phyloP scores from a whole-genome alignment of 1,139 yeast species.

The Yamadazyma buinensis region DNA sequence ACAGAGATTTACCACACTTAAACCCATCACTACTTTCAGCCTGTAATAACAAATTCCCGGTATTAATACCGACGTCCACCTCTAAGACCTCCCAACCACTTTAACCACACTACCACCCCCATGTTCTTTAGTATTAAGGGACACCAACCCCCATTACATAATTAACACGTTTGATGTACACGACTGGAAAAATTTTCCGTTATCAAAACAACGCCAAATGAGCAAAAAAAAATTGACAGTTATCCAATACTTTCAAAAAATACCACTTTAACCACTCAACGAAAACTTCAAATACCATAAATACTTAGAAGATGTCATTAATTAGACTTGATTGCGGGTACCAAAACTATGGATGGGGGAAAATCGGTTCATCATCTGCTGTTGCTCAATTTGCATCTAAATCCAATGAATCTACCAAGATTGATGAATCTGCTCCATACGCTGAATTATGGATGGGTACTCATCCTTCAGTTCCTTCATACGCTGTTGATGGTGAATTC shows the following conservation, averaged over 20 bases:
- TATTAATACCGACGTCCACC: too few species aligned
- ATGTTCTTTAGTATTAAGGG: too few species aligned
- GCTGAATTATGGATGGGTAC: slow-evolving; percentile 99
- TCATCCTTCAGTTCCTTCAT: slow-evolving; percentile 89
- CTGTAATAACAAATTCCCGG: too few species aligned
- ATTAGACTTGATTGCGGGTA: slow-evolving; percentile 53
- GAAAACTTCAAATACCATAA: too few species aligned
- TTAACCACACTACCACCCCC: too few species aligned
- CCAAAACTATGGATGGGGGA: slow-evolving; percentile 85
- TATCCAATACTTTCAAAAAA: background rate
- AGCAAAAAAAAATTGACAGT: background rate
- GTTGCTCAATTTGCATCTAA: slow-evolving; percentile 83
- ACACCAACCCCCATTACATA: too few species aligned
- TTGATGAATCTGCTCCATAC: slow-evolving; percentile 75
- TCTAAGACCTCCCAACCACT: too few species aligned
- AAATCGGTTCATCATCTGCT: slow-evolving; percentile 76
- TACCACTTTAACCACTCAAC: too few species aligned
- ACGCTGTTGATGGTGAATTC: slow-evolving; percentile 40
- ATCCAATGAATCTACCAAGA: slow-evolving; percentile 53
- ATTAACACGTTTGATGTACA: slow-evolving; percentile 2
- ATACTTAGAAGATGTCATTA: slow-evolving; percentile 16
- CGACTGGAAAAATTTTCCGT: slow-evolving; percentile 1
- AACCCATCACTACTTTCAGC: too few species aligned
- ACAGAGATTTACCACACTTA: too few species aligned
- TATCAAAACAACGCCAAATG: background rate